Evolutionary conservation across 23 red algal species (phyloP), one percentile per base, ranked within the genome.

Genomic region (Gracilaria caudata): DNA sequence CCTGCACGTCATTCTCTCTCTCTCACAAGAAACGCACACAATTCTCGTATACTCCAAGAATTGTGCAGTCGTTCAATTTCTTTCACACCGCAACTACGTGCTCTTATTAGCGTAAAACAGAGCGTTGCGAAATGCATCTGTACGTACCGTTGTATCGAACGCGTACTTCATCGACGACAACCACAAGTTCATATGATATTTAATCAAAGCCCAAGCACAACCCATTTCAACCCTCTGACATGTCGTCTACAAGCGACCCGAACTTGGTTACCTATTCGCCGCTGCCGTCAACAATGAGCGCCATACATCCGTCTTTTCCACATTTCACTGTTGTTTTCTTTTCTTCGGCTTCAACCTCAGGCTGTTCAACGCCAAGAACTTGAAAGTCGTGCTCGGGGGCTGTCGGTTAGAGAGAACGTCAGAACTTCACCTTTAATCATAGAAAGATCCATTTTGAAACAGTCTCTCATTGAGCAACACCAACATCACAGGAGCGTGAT

Each of bases 211-310:
- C 1, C 12, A 2, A 53, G 13, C 49, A 53, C 49, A 17, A 2
- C 14, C 1, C 28, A 60, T 23, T 28, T 60, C 25, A 9, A 28
- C 25, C 21, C 13, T 66, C 32, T 30, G 29, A 66, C 61, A 66
- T 35, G 29, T 66, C 61, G 26, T 66, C 30, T 0, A 17, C 8
- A 17, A 66, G 26, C 8, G 61, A 6, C 23, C 17, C 1, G 4
- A 25, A 28, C 57, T 24, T 28, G 17, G 57, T 24, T 60, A 12
- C 23, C 57, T 60, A 28, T 17, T 66, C 13, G 32, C 36, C 61
- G 61, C 61, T 66, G 61, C 61, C 61, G 21, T 60, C 57, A 60
- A 60, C 57, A 60, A 60, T 24, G 57, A 29, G 23, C 8, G 25
- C 57, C 2, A 17, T 11, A 60, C 57, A 7, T 28, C 21, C 4